Evolutionary conservation across 345 rosid species (phyloP), one percentile per base, ranked within the genome.

Genomic region (Kandelia obovata): DNA sequence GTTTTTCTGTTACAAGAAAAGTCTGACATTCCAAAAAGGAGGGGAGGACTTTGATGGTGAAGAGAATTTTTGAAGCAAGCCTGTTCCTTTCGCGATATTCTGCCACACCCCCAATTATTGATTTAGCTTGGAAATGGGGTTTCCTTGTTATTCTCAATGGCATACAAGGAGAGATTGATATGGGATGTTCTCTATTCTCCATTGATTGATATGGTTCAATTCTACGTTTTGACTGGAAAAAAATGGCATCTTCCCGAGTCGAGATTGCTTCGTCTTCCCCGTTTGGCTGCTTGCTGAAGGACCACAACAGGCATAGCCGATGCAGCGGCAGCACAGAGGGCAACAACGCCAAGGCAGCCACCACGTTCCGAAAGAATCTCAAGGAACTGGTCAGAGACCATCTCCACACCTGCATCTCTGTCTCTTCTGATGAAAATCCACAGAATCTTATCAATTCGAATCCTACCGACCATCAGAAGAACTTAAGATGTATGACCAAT

Each of bases 241-340:
- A 31, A 47, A 90, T 93, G 98, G 96, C 89, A 17, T 89, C 87
- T 30, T 88, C 88, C 2, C 87, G 85, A 31, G 85, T 90, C 0
- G 91, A 89, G 79, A 71, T 89, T 28, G 83, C 75, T 34, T 77
- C 96, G 0, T 83, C 92, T 30, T 61, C 87, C 17, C 84, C 86
- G 52, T 83, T 90, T 70, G 85, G 86, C 49, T 81, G 88, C 66
- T 83, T 85, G 10, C 74, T 90, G 63, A 84, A 84, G 72, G 92
- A 90, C 62, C 86, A 74, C 11, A 83, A 71, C 35, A 72, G 88
- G 47, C 86, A 72, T 27, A 83, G 87, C 30, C 73, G 77, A 59
- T 76, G 78, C 78, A 53, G 31, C 35, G 21, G 21, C 0, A 32
- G 31, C 51, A 75, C 71, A 58, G 83, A 84, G 34, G 76, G 65